Evolutionary conservation across 106 monocot species (phyloP).

Genomic region (Agapanthus africanus): DNA sequence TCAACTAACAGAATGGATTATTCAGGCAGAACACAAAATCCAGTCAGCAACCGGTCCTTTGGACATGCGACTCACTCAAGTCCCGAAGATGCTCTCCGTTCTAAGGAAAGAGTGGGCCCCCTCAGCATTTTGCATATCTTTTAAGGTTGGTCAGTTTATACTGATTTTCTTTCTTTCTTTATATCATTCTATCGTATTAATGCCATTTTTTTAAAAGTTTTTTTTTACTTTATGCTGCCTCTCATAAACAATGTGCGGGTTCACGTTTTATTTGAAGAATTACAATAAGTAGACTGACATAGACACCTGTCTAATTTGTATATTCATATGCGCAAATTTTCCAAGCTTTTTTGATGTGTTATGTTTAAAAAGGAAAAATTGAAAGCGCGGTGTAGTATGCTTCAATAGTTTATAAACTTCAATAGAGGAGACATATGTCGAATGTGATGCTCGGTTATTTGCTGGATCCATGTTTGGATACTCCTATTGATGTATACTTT

Average conservation of each 20-base stretch:
- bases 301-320: neutral
- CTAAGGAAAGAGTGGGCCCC: slow-evolving; percentile 86
- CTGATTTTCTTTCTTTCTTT: neutral
- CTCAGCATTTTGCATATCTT: slow-evolving; percentile 71
- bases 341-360: neutral
- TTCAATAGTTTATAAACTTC: too few species aligned
- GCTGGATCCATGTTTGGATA: neutral
- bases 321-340: neutral
- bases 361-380: neutral
- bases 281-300: too few species aligned
- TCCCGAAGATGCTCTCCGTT: slow-evolving; percentile 82
- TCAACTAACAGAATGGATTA: too few species aligned
- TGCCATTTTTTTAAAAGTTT: too few species aligned
- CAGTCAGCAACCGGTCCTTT: slow-evolving; percentile 82
- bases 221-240: neutral
- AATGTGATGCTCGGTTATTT: neutral
- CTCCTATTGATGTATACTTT: neutral
- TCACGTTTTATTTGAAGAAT: neutral
- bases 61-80: slow-evolving; percentile 87
- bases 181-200: neutral
- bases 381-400: neutral
- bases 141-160: slow-evolving; percentile 58
- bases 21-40: slow-evolving; percentile 96
- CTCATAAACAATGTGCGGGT: neutral
- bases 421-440: too few species aligned